Base-by-base conservation (phyloP, 768 basidiomycete genomes). In the Boletellus ananiceps region DNA sequence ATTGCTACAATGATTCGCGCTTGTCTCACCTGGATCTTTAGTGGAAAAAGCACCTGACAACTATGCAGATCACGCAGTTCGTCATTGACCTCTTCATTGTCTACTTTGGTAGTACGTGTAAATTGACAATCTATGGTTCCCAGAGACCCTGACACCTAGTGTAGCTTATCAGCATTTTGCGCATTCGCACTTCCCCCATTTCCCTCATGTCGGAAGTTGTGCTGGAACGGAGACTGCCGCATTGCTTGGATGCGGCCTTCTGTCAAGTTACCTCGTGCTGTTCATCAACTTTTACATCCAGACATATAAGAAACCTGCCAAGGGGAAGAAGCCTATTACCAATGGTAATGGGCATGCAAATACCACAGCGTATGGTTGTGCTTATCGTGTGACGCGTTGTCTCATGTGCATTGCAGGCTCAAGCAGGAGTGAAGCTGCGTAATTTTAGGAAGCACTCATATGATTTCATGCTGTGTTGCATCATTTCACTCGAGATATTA, bases 11-110 rank as follows among this genome's bases (percentile, higher is more conserved):
- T 44, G n/a, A 29, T 34, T 16, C 1, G 16, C 9, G 18, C 37
- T 34, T 38, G 8, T 47, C 50, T 55, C 44, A 59, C 32, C 2
- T 5, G 21, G 14, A 12, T 35, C 8, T 18, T 41, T 61, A 94
- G 95, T 99, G 96, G 96, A 99, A 99, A 77, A 93, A 93, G 70
- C 93, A 99, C 71, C 70, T 98, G 54, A 99, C 96, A 35, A 83
- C 80, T 21, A 87, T 99, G 86, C 96, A 99, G 74, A 99, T 99
- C 60, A 78, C 78, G 19, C 96, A 99, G 71, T 99, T 98, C 67
- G 70, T 98, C 55, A 84, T 98, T 63, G 95, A 99, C 71, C 72
- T 99, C 16, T 79, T 79, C 68, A 72, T 88, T 49, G 90, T 94
- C 54, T 98, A 96, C 77, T 96, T 94, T 58, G 96, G 91, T 64